A percentile compares a stretch with the other conserved stretches of the same genome.
Evolutionary conservation across 176 grass and related monocot genomes (phyloP).

Genomic region (Carex littledalei): DNA sequence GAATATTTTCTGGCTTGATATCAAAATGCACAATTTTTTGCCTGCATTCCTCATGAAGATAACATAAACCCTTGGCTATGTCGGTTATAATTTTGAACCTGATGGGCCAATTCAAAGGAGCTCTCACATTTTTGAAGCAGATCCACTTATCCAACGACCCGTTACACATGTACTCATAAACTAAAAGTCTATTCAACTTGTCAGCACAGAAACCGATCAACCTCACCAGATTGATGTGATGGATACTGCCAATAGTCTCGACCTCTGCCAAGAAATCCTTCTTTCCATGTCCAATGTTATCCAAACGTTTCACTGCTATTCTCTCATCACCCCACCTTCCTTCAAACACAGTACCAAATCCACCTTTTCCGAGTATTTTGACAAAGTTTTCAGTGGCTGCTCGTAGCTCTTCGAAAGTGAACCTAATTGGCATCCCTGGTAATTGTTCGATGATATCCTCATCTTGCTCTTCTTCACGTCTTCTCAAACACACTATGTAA

Average conservation of each 20-base stretch:
- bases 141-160: slow-evolving; percentile 65
- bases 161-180: slow-evolving; percentile 44
- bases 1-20: slow-evolving; percentile 62
- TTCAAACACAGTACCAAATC: slow-evolving; percentile 38
- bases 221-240: slow-evolving; percentile 50
- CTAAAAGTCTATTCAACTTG: slow-evolving; percentile 30
- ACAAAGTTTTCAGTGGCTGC: slow-evolving; percentile 27
- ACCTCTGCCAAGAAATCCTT: slow-evolving; percentile 56
- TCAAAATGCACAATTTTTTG: slow-evolving; percentile 61
- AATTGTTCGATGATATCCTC: slow-evolving; percentile 21
- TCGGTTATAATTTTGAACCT: slow-evolving; percentile 27
- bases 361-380: slow-evolving; percentile 33
- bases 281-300: slow-evolving; percentile 32
- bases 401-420: slow-evolving; percentile 24
- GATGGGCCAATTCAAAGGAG: slow-evolving; percentile 33
- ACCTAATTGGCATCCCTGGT: slow-evolving; percentile 30
- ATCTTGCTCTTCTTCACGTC: not conserved
- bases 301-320: slow-evolving; percentile 42
- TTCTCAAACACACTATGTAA: not conserved
- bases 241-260: slow-evolving; percentile 40
- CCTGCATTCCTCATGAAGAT: slow-evolving; percentile 56
- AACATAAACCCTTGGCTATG: slow-evolving; percentile 47
- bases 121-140: slow-evolving; percentile 7
- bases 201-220: slow-evolving; percentile 50
- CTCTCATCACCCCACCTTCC: slow-evolving; percentile 21